These are phyloP conservation scores for Epichloe gansuensis DNA, from an alignment of 2,329 filamentous ascomycete genomes.

Conservation along the genomic window DNA sequence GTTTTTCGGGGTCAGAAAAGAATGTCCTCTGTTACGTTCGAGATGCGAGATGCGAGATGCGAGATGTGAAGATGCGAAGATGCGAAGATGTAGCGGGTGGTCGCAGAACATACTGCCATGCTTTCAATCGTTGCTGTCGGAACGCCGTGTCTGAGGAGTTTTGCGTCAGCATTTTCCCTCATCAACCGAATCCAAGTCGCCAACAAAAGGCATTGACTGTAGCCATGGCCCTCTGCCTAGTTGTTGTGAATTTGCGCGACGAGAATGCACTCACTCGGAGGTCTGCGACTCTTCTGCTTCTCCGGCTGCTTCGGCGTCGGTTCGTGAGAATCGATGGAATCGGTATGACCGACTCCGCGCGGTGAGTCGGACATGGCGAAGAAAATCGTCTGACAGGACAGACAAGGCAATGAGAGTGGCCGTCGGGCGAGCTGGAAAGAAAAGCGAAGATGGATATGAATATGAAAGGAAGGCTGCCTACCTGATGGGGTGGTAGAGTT, in stretches of 20 bases:
- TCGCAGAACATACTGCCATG: slow-evolving; percentile 72
- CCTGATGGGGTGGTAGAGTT: slow-evolving; percentile 1
- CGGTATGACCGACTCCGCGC: slow-evolving; percentile 31
- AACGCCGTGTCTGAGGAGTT: slow-evolving; percentile 74
- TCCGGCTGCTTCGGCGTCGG: slow-evolving; percentile 42
- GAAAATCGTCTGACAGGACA: slow-evolving; percentile 8
- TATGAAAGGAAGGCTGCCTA: background rate
- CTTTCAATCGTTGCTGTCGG: slow-evolving; percentile 90
- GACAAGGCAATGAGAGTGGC: background rate
- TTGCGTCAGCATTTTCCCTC: background rate
- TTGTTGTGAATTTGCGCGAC: background rate
- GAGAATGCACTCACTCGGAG: slow-evolving; percentile 55
- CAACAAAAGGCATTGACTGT: slow-evolving; percentile 2
- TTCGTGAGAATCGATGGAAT: slow-evolving; percentile 45
- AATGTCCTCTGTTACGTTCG: slow-evolving; percentile 1
- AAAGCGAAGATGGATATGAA: too few relatives aligned
- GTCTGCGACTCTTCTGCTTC: slow-evolving; percentile 84
- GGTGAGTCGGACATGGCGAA: slow-evolving; percentile 36
- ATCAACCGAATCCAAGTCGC: slow-evolving; percentile 1
- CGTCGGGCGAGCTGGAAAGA: background rate
- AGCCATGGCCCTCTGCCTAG: slow-evolving; percentile 16
- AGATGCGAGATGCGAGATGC: background rate
- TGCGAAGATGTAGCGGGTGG: too few relatives aligned
- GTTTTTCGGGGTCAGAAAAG: slow-evolving; percentile 24
- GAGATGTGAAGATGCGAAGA: background rate